phyloP scores from a whole-genome alignment of 352 stramenopile species.

The Aphanomyces astaci region DNA sequence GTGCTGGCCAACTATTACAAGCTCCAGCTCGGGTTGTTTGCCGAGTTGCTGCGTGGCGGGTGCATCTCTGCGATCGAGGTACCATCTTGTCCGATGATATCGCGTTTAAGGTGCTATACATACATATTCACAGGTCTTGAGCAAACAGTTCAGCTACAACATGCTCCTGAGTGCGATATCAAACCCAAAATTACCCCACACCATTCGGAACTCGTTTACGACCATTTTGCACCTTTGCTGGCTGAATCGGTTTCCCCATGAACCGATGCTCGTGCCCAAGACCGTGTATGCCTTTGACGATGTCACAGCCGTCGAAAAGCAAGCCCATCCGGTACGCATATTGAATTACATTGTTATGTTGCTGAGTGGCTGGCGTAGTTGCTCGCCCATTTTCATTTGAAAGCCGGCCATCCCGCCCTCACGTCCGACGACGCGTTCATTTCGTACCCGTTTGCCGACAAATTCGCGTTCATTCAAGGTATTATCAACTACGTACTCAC shows the following conservation, averaged over 20 bases:
- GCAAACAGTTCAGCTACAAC: slow-evolving; percentile 21
- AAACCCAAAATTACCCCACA: slow-evolving; percentile 17
- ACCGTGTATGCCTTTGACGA: slow-evolving; percentile 21
- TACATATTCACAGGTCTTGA: slow-evolving; percentile 2
- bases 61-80: slow-evolving; percentile 21
- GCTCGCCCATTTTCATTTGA: slow-evolving; percentile 17
- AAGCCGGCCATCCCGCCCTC: slow-evolving; percentile 18
- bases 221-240: slow-evolving; percentile 20
- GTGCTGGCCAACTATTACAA: slow-evolving; percentile 22
- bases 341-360: too few species aligned
- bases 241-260: slow-evolving; percentile 19
- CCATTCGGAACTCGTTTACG: slow-evolving; percentile 18
- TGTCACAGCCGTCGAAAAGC: background rate
- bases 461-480: slow-evolving; percentile 24
- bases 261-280: slow-evolving; percentile 16
- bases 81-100: background rate
- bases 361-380: background rate
- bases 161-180: slow-evolving; percentile 20
- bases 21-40: slow-evolving; percentile 17
- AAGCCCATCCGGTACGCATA: background rate
- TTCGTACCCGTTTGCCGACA: slow-evolving; percentile 23
- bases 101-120: background rate
- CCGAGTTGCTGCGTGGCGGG: slow-evolving; percentile 13
- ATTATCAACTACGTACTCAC: too few species aligned
- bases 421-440: slow-evolving; percentile 21